Evolutionary conservation across 2,329 filamentous ascomycete genomes (phyloP).

Genomic region (Didymella sp.): DNA sequence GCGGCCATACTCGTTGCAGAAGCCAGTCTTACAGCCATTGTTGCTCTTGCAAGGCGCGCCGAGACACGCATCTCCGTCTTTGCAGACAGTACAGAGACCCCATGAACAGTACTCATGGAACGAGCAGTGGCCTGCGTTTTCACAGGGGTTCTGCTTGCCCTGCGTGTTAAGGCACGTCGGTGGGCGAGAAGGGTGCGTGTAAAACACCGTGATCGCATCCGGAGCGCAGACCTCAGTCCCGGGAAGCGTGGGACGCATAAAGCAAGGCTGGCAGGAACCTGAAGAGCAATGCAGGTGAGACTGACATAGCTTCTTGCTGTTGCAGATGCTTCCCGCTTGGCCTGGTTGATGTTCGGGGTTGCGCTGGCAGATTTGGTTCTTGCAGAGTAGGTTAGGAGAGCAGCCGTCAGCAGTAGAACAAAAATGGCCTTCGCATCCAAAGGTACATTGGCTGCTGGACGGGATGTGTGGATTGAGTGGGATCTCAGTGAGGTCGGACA

Average conservation of each 20-base stretch:
- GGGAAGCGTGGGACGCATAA: background rate
- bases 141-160: background rate
- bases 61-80: background rate
- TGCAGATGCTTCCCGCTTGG: conserved; percentile 33
- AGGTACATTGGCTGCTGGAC: conserved; percentile 36
- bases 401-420: conserved; percentile 42
- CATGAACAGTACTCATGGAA: conserved; percentile 1
- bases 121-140: background rate
- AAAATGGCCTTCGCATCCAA: conserved; percentile 43
- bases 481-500: conserved; percentile 31
- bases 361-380: conserved; percentile 41
- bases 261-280: conserved; percentile 35
- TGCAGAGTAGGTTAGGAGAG: conserved; percentile 37
- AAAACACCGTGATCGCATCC: background rate
- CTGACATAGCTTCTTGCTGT: conserved; percentile 40
- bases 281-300: conserved; percentile 33
- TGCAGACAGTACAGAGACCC: background rate
- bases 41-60: conserved; percentile 32
- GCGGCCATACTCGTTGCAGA: conserved; percentile 38
- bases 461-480: conserved; percentile 43
- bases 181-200: background rate
- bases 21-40: conserved; percentile 44
- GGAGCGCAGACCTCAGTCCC: background rate
- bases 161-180: background rate
- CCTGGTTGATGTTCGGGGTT: conserved; percentile 35